Conservation (phyloP, 495 filamentous ascomycete species). For the Neurospora hispaniola region DNA sequence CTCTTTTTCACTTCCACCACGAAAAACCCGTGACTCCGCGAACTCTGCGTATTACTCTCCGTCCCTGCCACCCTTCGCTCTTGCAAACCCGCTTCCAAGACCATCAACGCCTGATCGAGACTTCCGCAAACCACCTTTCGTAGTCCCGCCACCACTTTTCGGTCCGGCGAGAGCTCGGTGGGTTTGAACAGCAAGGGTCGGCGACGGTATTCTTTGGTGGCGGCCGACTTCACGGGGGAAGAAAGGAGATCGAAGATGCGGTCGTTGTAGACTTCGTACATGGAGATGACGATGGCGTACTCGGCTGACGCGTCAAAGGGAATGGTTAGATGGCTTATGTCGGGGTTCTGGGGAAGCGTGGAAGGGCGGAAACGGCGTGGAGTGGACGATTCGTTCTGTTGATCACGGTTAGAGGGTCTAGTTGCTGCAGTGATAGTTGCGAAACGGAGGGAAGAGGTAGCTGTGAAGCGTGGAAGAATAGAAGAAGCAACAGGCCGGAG, state of each 20-base stretch:
- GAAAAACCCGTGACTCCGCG: conserved; percentile 92
- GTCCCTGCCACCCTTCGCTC: conserved; percentile 86
- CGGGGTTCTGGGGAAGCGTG: conserved; percentile 58
- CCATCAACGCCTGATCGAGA: conserved; percentile 77
- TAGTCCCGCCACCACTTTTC: conserved; percentile 85
- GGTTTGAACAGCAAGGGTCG: conserved; percentile 77
- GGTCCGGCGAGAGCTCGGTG: conserved; percentile 71
- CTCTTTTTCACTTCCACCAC: conserved; percentile 89
- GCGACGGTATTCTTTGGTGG: conserved; percentile 57
- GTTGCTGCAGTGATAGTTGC: neutral
- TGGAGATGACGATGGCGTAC: conserved; percentile 82
- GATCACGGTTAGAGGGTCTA: neutral
- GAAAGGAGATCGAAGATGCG: conserved; percentile 90
- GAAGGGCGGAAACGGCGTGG: conserved; percentile 49
- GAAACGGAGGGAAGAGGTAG: neutral
- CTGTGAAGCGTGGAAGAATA: neutral
- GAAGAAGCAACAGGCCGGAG: neutral
- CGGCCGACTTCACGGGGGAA: conserved; percentile 33
- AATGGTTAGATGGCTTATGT: conserved; percentile 58
- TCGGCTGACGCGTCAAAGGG: conserved; percentile 62
- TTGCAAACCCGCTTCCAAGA: conserved; percentile 80
- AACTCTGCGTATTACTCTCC: conserved; percentile 77
- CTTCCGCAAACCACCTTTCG: conserved; percentile 81
- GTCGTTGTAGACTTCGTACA: conserved; percentile 99
- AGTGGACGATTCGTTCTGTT: conserved; percentile 31